Conservation (phyloP, 441 rosid species). For the Euphorbia corollata region DNA sequence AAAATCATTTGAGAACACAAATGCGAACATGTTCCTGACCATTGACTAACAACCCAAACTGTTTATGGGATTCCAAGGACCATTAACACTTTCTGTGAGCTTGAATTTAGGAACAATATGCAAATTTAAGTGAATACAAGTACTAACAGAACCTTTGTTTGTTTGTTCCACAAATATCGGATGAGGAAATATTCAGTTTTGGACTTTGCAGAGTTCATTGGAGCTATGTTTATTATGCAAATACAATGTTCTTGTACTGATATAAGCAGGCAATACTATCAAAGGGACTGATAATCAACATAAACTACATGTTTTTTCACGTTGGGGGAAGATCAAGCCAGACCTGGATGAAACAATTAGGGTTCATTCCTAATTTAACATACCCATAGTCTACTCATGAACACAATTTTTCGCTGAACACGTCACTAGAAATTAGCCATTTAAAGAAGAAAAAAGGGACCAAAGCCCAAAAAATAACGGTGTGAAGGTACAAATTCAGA, state of each 20-base stretch:
- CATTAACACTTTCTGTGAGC: slow-evolving; percentile 1
- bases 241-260: background rate
- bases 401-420: background rate
- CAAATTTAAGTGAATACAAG: background rate
- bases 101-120: slow-evolving; percentile 4
- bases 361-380: background rate
- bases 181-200: too few species aligned
- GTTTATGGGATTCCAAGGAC: background rate
- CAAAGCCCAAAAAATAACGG: background rate
- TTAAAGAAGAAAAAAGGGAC: background rate
- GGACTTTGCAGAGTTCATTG: background rate
- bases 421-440: background rate
- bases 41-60: slow-evolving; percentile 2
- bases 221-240: background rate
- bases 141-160: too few species aligned
- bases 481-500: slow-evolving; percentile 4
- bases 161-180: background rate
- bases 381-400: background rate
- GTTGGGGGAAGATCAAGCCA: background rate
- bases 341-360: background rate
- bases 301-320: background rate
- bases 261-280: background rate
- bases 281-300: background rate
- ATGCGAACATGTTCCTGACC: background rate
- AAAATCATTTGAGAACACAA: slow-evolving; percentile 14